Conservation (phyloP, 73 alveolate genomes). For the Symbiodinium natans region DNA sequence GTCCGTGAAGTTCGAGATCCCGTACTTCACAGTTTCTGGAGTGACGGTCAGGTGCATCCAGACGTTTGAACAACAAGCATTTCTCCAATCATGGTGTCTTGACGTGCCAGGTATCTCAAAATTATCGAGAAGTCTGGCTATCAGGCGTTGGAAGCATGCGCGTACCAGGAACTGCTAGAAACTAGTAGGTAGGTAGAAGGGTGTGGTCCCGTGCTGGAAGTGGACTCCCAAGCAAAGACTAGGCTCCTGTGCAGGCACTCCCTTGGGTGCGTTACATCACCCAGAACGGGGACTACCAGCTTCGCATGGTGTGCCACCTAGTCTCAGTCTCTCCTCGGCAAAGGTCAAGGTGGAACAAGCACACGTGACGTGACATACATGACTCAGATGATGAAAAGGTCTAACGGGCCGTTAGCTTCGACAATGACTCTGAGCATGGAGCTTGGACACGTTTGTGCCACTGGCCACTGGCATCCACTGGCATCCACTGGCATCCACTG, state of each 20-base stretch:
- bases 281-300: conserved; percentile 98
- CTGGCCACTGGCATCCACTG: neutral
- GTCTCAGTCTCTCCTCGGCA: no score
- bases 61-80: neutral
- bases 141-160: conserved; percentile 96
- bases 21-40: conserved; percentile 98
- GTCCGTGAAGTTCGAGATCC: conserved; percentile 99
- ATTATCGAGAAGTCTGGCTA: conserved; percentile 99
- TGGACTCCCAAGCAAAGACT: neutral
- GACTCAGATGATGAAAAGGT: no score
- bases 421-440: conserved; percentile 12
- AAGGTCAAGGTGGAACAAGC: no score
- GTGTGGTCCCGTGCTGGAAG: neutral
- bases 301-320: conserved; percentile 95
- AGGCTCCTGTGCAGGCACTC: no score
- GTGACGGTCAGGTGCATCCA: conserved; percentile 93
- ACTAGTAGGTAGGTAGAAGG: conserved; percentile 93
- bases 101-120: conserved; percentile 98
- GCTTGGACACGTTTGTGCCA: neutral
- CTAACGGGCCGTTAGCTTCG: neutral
- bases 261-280: conserved; percentile 98
- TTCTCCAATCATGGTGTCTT: neutral
- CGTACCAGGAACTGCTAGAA: no score
- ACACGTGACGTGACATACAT: no score
- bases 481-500: no score